phyloP scores from a whole-genome alignment of 805 yeast species.

The Zygoascus tannicola region DNA sequence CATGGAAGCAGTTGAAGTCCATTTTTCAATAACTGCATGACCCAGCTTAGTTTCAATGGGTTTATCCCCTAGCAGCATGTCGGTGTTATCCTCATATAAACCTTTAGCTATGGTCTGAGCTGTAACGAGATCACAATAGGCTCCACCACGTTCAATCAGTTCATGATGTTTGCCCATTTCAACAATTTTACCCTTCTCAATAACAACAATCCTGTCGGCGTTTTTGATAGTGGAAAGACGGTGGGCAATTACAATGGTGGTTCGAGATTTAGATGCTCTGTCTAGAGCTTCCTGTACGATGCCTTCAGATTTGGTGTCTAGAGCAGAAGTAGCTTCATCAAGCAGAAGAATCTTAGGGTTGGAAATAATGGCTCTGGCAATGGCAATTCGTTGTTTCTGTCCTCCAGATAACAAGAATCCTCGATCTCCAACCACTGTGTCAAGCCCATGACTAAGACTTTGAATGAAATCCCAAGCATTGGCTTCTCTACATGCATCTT shows the following conservation, averaged over 20 bases:
- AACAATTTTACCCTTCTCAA: constrained; percentile 41
- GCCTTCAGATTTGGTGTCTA: constrained; percentile 39
- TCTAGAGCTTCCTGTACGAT: constrained; percentile 35
- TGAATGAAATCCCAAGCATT: constrained; percentile 34
- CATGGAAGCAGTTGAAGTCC: constrained; percentile 7
- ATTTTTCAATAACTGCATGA: constrained; percentile 5
- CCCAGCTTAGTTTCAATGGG: constrained; percentile 10
- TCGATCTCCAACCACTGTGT: constrained; percentile 57
- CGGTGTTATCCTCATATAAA: constrained; percentile 25
- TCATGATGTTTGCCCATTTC: constrained; percentile 37
- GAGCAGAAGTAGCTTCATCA: constrained; percentile 52
- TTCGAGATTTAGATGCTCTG: constrained; percentile 29
- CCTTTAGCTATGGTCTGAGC: constrained; percentile 25
- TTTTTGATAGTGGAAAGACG: constrained; percentile 47
- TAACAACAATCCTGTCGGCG: constrained; percentile 46
- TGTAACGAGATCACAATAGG: constrained; percentile 28
- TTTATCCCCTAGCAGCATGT: too few species aligned
- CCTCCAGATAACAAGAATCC: constrained; percentile 57
- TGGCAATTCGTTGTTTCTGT: constrained; percentile 57
- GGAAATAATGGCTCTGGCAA: constrained; percentile 54
- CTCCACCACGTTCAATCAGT: constrained; percentile 25
- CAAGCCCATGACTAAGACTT: constrained; percentile 71
- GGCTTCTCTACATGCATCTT: constrained; percentile 30
- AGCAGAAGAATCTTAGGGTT: constrained; percentile 46
- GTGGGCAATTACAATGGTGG: constrained; percentile 53